Base-by-base conservation (phyloP, 176 grass and related monocot genomes). In the Secale cereale region DNA sequence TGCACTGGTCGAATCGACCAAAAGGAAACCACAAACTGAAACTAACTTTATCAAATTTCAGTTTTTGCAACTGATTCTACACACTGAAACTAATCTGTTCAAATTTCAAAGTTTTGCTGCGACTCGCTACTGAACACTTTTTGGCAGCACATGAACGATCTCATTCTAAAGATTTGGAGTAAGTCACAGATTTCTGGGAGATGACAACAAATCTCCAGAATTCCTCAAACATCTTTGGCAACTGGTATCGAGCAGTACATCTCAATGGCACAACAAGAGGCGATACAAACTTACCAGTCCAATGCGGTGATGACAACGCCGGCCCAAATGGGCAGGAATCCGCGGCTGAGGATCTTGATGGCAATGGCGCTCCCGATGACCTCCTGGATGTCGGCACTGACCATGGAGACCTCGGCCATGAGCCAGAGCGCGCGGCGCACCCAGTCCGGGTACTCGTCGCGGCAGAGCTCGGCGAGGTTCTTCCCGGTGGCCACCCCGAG, bases 371-470 rank as follows among this genome's bases (percentile, higher is more conserved):
- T 98, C 23, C 93, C 91, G 70, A 98, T 98, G 76, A 98, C 93
- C 83, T 98, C 93, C 76, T 98, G 95, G 40, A 98, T 98, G 61
- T 98, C 95, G 12, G 91, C 95, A 9, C 92, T 92, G 70, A 98
- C 94, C 77, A 98, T 69, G 14, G 95, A 90, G 48, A 98, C 52
- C 91, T 98, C 92, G 19, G 92, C 89, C 95, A 98, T 98, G n/a
- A 92, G 66, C 95, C 92, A 95, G 25, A 98, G 89, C 22, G 36
- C 78, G 43, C 83, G 66, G 37, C 91, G 87, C 27, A 91, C 89
- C 91, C 93, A 94, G 25, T 83, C 67, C 2, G 91, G 96, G 81
- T 95, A 98, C 89, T 95, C 93, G 68, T 98, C 91, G 32, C 91
- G 88, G 48, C 95, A 98, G 5, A 95, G 78, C 89, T 98, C 93